These are phyloP conservation scores for Aciculoconidium aculeatum DNA, from an alignment of 805 yeast genomes.

Conservation along the genomic window DNA sequence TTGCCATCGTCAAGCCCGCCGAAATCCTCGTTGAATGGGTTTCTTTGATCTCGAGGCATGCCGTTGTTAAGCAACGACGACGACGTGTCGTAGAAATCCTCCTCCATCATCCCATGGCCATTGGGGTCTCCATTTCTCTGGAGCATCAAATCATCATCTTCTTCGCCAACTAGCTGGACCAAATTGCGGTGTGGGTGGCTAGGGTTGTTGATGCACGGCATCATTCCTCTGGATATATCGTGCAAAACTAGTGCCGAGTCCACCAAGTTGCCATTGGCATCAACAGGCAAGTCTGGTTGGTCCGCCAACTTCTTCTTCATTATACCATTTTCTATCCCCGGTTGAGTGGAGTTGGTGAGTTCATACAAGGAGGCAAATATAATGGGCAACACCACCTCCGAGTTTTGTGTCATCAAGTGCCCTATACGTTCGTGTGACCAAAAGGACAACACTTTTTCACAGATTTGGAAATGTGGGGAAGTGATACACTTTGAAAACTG, in stretches of 20 bases:
- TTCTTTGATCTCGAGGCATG: conserved; percentile 9
- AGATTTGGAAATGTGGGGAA: conserved; percentile 94
- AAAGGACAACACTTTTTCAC: conserved; percentile 88
- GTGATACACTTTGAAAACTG: conserved; percentile 92
- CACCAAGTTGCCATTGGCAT: conserved; percentile 39
- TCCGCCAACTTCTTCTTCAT: conserved; percentile 34
- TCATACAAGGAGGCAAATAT: conserved; percentile 87
- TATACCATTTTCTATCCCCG: conserved; percentile 35
- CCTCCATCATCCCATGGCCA: conserved; percentile 36
- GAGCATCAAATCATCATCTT: conserved; percentile 4
- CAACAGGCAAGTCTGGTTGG: conserved; percentile 33
- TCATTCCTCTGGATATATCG: conserved; percentile 18
- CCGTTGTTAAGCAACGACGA: conserved; percentile 25
- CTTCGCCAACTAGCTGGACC: conserved; percentile 9
- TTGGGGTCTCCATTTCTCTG: conserved; percentile 17
- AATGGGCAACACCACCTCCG: conserved; percentile 88
- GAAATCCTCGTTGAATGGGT: conserved; percentile 17
- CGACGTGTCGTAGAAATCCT: conserved; percentile 39
- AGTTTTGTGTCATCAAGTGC: conserved; percentile 83
- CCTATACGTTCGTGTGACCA: conserved; percentile 95
- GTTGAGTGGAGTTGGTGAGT: conserved; percentile 52
- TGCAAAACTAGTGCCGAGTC: conserved; percentile 31
- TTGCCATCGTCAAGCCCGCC: conserved; percentile 27
- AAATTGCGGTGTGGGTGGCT: conserved; percentile 19
- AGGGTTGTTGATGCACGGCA: conserved; percentile 19